These are phyloP conservation scores for Lasiosphaeriaceae sp. DNA, from an alignment of 495 filamentous ascomycete genomes.

Conservation along the genomic window DNA sequence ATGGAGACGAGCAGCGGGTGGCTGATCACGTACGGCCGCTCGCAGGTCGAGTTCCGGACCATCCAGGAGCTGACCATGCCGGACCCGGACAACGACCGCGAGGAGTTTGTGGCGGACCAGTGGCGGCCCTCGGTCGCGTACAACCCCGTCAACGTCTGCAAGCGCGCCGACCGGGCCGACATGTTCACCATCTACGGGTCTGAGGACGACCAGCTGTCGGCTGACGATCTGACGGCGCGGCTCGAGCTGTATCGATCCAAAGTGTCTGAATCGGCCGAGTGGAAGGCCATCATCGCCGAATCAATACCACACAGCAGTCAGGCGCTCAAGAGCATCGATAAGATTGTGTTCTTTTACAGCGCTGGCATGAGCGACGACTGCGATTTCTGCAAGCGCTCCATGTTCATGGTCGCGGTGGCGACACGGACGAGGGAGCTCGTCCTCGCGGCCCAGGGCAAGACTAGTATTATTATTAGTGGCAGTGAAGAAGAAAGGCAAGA, in stretches of 20 bases:
- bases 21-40: background rate
- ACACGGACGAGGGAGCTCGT: slow-evolving; percentile 6
- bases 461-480: background rate
- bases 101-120: slow-evolving; percentile 7
- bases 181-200: background rate
- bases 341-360: slow-evolving; percentile 15
- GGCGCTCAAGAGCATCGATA: slow-evolving; percentile 9
- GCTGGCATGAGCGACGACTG: slow-evolving; percentile 6
- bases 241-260: background rate
- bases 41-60: slow-evolving; percentile 20
- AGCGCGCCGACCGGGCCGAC: background rate
- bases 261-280: background rate
- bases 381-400: slow-evolving; percentile 8
- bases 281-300: background rate
- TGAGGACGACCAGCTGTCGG: slow-evolving; percentile 1
- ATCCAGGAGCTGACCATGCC: slow-evolving; percentile 18
- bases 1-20: background rate
- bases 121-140: slow-evolving; percentile 12
- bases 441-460: background rate
- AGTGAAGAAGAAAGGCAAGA: background rate
- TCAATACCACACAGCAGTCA: background rate
- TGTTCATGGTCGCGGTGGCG: slow-evolving; percentile 11
- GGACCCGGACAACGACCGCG: slow-evolving; percentile 5
- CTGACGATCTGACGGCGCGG: background rate
- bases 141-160: slow-evolving; percentile 1